Base-by-base conservation (phyloP, 176 grass and related monocot genomes). In the Zizania latifolia region DNA sequence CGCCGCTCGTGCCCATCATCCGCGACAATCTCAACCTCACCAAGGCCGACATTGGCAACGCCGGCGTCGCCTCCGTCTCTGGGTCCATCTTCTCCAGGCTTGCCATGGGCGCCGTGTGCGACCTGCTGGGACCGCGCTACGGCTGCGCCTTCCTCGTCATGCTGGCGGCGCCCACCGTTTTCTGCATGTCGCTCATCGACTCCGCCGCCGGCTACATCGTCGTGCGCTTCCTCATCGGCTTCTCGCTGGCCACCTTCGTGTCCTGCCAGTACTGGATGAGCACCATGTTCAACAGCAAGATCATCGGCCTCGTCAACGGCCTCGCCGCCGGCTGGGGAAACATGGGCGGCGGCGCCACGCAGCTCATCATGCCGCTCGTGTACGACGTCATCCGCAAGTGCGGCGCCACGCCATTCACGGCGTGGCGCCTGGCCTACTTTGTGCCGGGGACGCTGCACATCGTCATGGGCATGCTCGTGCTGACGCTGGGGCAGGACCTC, bases 271-370 rank as follows among this genome's bases (percentile, higher is more conserved):
- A 93, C 31, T 97, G 90, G 85, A 97, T 89, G 88, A 93, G 90
- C 80, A 97, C 93, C 22, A 97, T 97, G 93, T 96, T 96, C 78
- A 96, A 86, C 65, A 77, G 84, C 72, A 86, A 87, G 93, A 97
- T 97, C 59, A 87, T 97, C 22, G 93, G 86, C 12, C 30, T 79
- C 0, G 90, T 86, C 2, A 97, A 97, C 22, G 90, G 85, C 3
- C 68, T 92, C 0, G 90, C 90, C 0, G 81, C 90, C 0, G 93
- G 93, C 0, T 97, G 93, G 93, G 93, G 90, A 0, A 89, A 97
- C 85, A 93, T 97, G 90, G 90, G 93, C 21, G 93, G 93, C 24
- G 90, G 93, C 16, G 90, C 93, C 23, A 97, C 93, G 34, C 93
- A 97, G 44, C 88, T 97, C 11, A 79, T 97, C 85, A 97, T 97